Base-by-base conservation (phyloP, 768 basidiomycete species). In the Agaricus sinodeliciosus region DNA sequence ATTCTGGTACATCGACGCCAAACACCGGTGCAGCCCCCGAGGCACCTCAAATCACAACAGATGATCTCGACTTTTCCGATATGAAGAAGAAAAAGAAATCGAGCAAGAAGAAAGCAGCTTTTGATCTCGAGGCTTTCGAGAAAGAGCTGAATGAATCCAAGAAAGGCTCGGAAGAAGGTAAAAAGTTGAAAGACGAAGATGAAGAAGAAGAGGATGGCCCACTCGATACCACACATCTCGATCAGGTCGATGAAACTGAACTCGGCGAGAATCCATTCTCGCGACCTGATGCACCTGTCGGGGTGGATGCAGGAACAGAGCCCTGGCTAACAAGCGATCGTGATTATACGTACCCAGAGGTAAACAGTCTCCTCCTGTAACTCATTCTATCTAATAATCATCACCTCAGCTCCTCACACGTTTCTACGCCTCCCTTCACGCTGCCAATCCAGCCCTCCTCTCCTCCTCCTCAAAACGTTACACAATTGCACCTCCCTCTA, bases 51-150 rank as follows among this genome's bases (percentile, higher is more conserved):
- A 73, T 76, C 52, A 75, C 75, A 4, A 73, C 80, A 9, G 91
- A 88, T 56, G 94, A 94, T 60, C 77, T 94, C 54, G 90, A 93
- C 71, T 97, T 97, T 67, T 91, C 89, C 6, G 95, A 97, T 65
- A 77, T 97, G 67, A 96, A 97, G 75, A 95, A 94, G 78, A 94
- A 94, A 76, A 94, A 93, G 72, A 94, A 94, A 65, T 76, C 78
- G 27, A 72, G 78, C 55, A 85, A 85, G 72, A 95, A 94, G 75
- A 97, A 95, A 72, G 80, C 86, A 16, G 82, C 89, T 2, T 84
- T 88, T 48, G 91, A 94, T 65, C 73, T 95, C 61, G 92, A 95
- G 65, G 94, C 90, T 1, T 95, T 96, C 62, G 94, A 95, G 76
- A 93, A 91, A 68, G 91, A 94, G 69, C 72, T 95, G 40, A 84